Percentiles rank a stretch among this genome's conserved stretches.
Conservation (phyloP, 805 yeast genomes). For the Kuraishia capsulata region DNA sequence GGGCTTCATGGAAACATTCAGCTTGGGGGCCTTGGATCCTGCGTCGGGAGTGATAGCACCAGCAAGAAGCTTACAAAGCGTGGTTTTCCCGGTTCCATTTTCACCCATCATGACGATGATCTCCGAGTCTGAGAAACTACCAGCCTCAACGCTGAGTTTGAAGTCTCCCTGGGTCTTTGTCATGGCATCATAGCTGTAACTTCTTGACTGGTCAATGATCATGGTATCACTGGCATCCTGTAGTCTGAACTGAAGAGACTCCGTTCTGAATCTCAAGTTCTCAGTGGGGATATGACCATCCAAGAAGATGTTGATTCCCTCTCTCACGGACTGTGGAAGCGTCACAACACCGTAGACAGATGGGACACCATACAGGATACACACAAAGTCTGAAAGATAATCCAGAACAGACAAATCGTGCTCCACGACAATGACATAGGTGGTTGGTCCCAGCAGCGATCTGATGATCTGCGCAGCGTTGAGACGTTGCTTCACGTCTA, state of each 20-base stretch:
- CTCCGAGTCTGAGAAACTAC: constrained; percentile 94
- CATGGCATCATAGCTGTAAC: constrained; percentile 75
- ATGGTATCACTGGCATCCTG: constrained; percentile 80
- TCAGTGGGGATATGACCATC: constrained; percentile 98
- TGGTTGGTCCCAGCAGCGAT: constrained; percentile 64
- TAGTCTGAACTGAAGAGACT: constrained; percentile 87
- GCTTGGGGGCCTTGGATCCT: constrained; percentile 69
- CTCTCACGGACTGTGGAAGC: constrained; percentile 93
- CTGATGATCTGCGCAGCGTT: constrained; percentile 95
- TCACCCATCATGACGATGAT: constrained; percentile 99
- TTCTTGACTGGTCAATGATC: constrained; percentile 68
- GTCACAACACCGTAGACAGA: constrained; percentile 99
- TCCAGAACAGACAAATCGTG: constrained; percentile 98
- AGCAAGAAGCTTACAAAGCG: constrained; percentile 91
- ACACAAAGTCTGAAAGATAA: constrained; percentile 91
- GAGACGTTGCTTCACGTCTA: constrained; percentile 97
- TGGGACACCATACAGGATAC: constrained; percentile 96
- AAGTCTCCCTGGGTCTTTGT: constrained; percentile 92
- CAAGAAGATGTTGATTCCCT: constrained; percentile 96
- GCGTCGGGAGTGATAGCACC: constrained; percentile 87
- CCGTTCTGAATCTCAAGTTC: constrained; percentile 94
- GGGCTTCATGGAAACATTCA: constrained; percentile 96
- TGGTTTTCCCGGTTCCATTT: constrained; percentile 99
- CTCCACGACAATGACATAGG: constrained; percentile 93
- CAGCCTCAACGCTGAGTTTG: constrained; percentile 70